These are phyloP conservation scores for Polytrichum commune DNA, from an alignment of 225 moss, liverwort and hornwort genomes.

Conservation along the genomic window DNA sequence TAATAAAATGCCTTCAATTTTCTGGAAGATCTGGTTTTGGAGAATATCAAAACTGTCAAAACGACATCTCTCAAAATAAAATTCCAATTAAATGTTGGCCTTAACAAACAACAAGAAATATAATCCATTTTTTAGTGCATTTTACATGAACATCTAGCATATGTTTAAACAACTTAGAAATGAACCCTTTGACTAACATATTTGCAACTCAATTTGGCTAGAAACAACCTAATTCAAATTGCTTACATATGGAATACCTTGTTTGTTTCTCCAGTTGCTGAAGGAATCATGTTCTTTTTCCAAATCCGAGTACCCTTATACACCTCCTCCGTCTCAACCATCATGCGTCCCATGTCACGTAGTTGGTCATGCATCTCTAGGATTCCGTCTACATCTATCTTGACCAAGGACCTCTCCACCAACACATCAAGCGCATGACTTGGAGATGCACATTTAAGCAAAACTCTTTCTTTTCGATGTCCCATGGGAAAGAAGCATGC, in stretches of 20 bases:
- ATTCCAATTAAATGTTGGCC: too few relatives aligned
- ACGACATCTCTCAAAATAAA: too few relatives aligned
- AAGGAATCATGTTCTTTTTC: background rate
- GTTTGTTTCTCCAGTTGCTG: background rate
- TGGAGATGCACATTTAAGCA: background rate
- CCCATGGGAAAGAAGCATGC: background rate
- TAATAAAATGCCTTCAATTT: too few relatives aligned
- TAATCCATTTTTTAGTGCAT: too few relatives aligned
- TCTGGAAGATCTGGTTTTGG: too few relatives aligned
- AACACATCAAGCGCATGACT: background rate
- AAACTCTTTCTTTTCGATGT: background rate
- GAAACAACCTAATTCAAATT: too few relatives aligned
- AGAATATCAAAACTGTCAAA: too few relatives aligned
- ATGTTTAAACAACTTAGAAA: too few relatives aligned
- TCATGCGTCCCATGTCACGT: background rate
- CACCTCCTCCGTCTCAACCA: background rate
- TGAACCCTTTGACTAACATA: too few relatives aligned
- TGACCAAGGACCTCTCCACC: background rate
- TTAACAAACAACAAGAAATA: too few relatives aligned
- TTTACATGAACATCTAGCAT: too few relatives aligned
- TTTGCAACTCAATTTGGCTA: too few relatives aligned
- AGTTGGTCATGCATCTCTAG: constrained; percentile 3
- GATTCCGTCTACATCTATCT: background rate
- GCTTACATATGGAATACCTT: background rate
- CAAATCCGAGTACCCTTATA: background rate